phyloP scores from a whole-genome alignment of 2,329 filamentous ascomycete genomes.

The Penicillium sp. region DNA sequence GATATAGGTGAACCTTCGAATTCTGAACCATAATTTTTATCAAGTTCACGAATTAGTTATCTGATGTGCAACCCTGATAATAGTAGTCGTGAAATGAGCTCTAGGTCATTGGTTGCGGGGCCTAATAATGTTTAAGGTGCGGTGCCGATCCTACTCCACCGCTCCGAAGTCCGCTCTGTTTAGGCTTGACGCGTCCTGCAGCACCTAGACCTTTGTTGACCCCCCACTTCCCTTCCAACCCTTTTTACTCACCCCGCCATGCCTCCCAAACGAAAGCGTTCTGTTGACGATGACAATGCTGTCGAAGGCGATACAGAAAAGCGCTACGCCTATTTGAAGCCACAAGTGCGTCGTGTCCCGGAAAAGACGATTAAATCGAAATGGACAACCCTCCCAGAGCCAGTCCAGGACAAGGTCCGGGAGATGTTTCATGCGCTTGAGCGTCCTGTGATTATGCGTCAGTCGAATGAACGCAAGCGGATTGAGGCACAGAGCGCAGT shows the following conservation, averaged over 20 bases:
- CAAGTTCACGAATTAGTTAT: too few relatives aligned
- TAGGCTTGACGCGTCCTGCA: constrained; percentile 19
- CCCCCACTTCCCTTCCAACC: constrained; percentile 1
- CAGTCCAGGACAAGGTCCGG: constrained; percentile 43
- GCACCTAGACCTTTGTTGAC: background rate
- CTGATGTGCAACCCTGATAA: too few relatives aligned
- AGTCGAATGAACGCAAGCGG: constrained; percentile 43
- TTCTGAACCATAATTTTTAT: too few relatives aligned
- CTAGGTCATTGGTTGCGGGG: background rate
- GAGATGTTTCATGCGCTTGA: constrained; percentile 44
- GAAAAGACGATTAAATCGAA: constrained; percentile 47
- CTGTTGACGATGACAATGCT: constrained; percentile 17
- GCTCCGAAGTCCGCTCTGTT: constrained; percentile 12
- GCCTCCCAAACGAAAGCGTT: constrained; percentile 32
- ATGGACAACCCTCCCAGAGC: constrained; percentile 46
- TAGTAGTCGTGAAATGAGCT: too few relatives aligned
- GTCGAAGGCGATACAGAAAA: constrained; percentile 23
- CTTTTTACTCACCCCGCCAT: constrained; percentile 14
- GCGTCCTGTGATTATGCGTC: constrained; percentile 44
- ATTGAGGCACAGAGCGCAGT: constrained; percentile 45
- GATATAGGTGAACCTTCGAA: too few relatives aligned
- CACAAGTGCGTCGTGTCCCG: constrained; percentile 42
- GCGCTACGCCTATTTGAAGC: constrained; percentile 41
- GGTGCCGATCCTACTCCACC: constrained; percentile 2
- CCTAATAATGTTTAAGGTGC: background rate